These are phyloP conservation scores for Microsporum audouinii DNA, from an alignment of 2,329 filamentous ascomycete genomes.

Conservation along the genomic window DNA sequence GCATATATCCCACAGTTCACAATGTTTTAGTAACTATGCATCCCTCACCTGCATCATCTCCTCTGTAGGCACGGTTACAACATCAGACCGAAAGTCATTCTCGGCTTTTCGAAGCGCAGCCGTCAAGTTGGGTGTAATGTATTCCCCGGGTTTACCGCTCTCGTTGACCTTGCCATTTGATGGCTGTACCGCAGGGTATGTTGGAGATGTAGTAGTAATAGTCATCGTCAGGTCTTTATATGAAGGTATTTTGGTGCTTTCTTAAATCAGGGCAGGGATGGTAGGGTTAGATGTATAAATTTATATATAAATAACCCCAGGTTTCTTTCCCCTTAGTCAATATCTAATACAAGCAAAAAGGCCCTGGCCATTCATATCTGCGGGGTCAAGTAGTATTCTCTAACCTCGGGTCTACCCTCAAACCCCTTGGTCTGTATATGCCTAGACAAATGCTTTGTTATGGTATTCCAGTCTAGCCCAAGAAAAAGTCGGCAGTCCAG, in stretches of 20 bases:
- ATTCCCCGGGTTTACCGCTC: not conserved
- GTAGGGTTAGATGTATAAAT: not conserved
- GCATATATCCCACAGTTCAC: not conserved
- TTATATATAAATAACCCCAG: too few species aligned
- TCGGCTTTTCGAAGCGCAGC: slow-evolving; percentile 11
- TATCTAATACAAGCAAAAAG: not conserved
- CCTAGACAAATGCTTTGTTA: not conserved
- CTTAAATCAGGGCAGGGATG: too few species aligned
- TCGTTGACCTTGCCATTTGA: too few species aligned
- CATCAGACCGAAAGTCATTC: slow-evolving; percentile 21
- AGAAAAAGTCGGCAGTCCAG: not conserved
- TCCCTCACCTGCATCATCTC: slow-evolving; percentile 20
- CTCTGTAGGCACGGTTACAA: slow-evolving; percentile 21
- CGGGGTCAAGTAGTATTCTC: not conserved
- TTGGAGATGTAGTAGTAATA: not conserved
- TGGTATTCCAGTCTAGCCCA: not conserved
- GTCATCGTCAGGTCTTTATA: not conserved
- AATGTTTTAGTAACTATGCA: not conserved
- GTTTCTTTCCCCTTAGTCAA: not conserved
- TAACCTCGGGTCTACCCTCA: not conserved
- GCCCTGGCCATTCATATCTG: not conserved
- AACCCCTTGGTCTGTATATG: not conserved
- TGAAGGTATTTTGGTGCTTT: not conserved
- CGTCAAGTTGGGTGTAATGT: slow-evolving; percentile 10
- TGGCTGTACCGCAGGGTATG: not conserved